Evolutionary conservation across 1,284 basidiomycete species (phyloP).

Genomic region (Sphagnurus paluster): DNA sequence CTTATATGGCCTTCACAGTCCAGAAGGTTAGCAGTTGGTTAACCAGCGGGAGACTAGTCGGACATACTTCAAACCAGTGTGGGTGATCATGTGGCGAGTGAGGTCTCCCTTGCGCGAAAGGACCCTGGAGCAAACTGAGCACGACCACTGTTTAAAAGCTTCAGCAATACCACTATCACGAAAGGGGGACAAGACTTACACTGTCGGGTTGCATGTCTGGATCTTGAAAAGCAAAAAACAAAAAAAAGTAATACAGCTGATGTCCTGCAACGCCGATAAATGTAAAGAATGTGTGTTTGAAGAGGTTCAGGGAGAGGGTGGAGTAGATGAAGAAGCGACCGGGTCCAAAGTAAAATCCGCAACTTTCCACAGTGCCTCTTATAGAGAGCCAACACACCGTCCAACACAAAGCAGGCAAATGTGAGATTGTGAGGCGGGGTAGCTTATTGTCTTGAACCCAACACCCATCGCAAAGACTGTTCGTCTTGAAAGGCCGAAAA

Average conservation of each 20-base stretch:
- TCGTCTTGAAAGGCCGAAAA: conserved; percentile 8
- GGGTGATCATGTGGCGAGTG: conserved; percentile 47
- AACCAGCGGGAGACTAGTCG: neutral
- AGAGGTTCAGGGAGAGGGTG: conserved; percentile 2
- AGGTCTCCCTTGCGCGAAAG: conserved; percentile 57
- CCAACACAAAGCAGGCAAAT: conserved; percentile 18
- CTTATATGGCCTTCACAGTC: conserved; percentile 40
- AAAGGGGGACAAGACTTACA: conserved; percentile 2
- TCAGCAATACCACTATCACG: neutral
- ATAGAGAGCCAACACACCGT: conserved; percentile 14
- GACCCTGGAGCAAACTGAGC: conserved; percentile 40
- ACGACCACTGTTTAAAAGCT: conserved; percentile 26
- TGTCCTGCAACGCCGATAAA: conserved; percentile 29
- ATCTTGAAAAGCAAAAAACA: conserved; percentile 12
- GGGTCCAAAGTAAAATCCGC: conserved; percentile 15
- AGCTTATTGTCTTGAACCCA: conserved; percentile 20
- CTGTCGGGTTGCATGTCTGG: conserved; percentile 12
- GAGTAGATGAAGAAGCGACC: conserved; percentile 9
- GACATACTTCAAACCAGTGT: conserved; percentile 46
- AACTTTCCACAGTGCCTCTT: conserved; percentile 12
- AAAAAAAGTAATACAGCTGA: conserved; percentile 21
- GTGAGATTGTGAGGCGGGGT: conserved; percentile 7
- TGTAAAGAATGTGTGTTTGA: conserved; percentile 13
- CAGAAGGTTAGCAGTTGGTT: neutral
- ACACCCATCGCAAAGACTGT: conserved; percentile 9